These are phyloP conservation scores for Colletotrichum echinochloae DNA, from an alignment of 2,329 filamentous ascomycete species.

Conservation along the genomic window DNA sequence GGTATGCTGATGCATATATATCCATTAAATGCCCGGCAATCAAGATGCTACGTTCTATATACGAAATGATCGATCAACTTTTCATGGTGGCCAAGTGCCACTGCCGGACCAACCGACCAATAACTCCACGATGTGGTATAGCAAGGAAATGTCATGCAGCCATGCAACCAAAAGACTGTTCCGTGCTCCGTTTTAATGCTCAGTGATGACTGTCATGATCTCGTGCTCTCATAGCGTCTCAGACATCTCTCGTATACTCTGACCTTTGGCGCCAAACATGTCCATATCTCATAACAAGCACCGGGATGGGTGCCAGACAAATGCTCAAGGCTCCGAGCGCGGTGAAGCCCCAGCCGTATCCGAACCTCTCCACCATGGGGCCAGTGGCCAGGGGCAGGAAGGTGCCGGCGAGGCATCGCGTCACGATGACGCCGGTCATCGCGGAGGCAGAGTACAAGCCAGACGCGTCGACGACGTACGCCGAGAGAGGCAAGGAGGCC, in stretches of 20 bases:
- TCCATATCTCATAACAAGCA: constrained; percentile 64
- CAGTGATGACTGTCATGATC: neutral
- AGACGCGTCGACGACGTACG: constrained; percentile 69
- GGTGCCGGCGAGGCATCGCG: constrained; percentile 66
- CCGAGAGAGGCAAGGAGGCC: constrained; percentile 61
- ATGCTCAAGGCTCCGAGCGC: constrained; percentile 57
- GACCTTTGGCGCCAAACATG: constrained; percentile 63
- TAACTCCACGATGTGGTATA: neutral
- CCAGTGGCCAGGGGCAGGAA: constrained; percentile 65
- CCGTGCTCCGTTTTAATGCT: neutral
- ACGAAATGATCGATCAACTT: neutral
- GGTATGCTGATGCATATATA: neutral
- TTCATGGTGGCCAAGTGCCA: no score
- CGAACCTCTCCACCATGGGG: constrained; percentile 60
- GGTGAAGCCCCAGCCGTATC: constrained; percentile 65
- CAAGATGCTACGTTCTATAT: neutral
- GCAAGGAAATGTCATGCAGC: neutral
- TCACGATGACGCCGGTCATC: constrained; percentile 67
- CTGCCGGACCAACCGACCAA: neutral
- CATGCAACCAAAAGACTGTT: neutral
- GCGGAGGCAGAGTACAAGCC: constrained; percentile 68
- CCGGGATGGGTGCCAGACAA: constrained; percentile 61
- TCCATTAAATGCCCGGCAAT: neutral
- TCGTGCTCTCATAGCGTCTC: constrained; percentile 19
- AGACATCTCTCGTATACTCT: constrained; percentile 58